A percentile compares a stretch with the other conserved stretches of the same genome.
phyloP scores from a whole-genome alignment of 305 asterid species.

The Galium porrigens region DNA sequence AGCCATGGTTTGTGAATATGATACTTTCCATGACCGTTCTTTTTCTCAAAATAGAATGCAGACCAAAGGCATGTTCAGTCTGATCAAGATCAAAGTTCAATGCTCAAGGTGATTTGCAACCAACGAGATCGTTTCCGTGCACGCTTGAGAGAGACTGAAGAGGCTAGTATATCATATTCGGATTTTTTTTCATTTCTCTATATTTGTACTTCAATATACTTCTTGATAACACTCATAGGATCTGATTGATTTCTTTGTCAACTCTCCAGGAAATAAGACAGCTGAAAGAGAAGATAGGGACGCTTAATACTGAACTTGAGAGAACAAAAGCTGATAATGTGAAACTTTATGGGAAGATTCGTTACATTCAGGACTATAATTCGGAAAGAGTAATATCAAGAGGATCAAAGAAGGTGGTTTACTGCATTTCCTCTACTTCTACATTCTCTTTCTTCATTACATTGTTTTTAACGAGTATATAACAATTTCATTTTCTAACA shows the following conservation, averaged over 20 bases:
- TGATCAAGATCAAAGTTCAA: conserved; percentile 90
- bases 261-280: conserved; percentile 72
- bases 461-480: neutral
- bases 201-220: neutral
- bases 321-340: conserved; percentile 95
- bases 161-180: conserved; percentile 30
- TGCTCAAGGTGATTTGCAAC: conserved; percentile 98
- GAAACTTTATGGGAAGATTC: conserved; percentile 91
- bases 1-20: conserved; percentile 2
- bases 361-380: conserved; percentile 95
- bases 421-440: conserved; percentile 19
- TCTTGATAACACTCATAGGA: conserved; percentile 9
- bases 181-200: conserved; percentile 1
- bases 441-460: neutral
- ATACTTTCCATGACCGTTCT: neutral
- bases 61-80: conserved; percentile 59
- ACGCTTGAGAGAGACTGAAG: conserved; percentile 93
- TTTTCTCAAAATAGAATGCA: conserved; percentile 39
- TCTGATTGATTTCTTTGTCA: conserved; percentile 15
- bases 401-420: conserved; percentile 84
- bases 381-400: conserved; percentile 88
- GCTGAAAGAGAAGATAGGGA: conserved; percentile 78
- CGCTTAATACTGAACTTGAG: conserved; percentile 70
- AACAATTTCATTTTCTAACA: conserved; percentile 26
- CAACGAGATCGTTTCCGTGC: conserved; percentile 95